phyloP scores from a whole-genome alignment of 139 green algal species.

The Pseudopediastrum boryanum region DNA sequence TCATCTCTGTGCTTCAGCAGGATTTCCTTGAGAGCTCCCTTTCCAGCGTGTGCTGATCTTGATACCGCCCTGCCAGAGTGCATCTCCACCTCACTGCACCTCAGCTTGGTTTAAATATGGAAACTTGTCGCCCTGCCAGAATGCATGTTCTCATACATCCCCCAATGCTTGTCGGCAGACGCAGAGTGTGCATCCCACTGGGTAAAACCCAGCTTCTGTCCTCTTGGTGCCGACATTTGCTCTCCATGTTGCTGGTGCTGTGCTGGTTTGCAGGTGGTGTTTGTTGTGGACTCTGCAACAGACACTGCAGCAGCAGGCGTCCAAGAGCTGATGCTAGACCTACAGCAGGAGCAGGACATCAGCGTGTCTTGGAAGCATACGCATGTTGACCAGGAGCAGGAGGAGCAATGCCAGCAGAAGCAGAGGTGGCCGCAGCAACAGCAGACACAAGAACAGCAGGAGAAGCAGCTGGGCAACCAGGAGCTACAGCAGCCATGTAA shows the following conservation, averaged over 20 bases:
- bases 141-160: no score
- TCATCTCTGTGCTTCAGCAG: no score
- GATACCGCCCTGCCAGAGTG: no score
- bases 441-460: neutral
- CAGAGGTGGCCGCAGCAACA: neutral
- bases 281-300: constrained; percentile 66
- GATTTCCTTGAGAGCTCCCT: no score
- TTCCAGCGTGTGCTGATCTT: no score
- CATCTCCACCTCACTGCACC: no score
- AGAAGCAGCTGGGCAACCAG: neutral
- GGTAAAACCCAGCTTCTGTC: neutral
- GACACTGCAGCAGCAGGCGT: constrained; percentile 54
- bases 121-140: neutral
- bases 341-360: neutral
- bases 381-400: constrained; percentile 24
- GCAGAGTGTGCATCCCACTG: no score
- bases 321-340: constrained; percentile 9
- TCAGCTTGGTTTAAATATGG: neutral
- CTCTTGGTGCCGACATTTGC: neutral
- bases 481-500: neutral
- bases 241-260: neutral
- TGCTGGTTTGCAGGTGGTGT: constrained; percentile 63
- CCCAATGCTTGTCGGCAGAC: no score
- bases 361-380: no score
- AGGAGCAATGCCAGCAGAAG: neutral